Conservation (phyloP, 2,329 filamentous ascomycete genomes). For the Ophiocordyceps camponoti-saundersi region DNA sequence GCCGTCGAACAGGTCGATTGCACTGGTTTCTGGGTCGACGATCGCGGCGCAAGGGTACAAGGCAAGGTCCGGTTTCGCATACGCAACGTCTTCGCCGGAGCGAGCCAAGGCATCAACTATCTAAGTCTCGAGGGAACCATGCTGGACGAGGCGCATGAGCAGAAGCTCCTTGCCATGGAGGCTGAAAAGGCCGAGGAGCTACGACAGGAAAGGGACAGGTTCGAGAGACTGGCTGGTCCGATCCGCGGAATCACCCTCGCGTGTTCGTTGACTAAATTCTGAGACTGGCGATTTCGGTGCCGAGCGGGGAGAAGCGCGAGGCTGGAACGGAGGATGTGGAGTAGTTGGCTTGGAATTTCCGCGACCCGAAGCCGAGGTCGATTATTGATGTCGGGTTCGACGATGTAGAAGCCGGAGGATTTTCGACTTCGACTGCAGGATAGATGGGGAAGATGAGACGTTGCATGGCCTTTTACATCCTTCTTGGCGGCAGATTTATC, state of each 20-base stretch:
- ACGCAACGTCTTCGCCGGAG: slow-evolving; percentile 67
- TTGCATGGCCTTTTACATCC: no score
- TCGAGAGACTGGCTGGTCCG: no score
- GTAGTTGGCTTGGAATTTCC: not conserved
- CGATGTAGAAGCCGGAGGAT: not conserved
- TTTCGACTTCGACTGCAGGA: not conserved
- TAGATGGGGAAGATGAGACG: no score
- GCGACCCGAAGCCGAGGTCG: not conserved
- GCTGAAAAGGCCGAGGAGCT: slow-evolving; percentile 22
- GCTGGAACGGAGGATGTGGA: not conserved
- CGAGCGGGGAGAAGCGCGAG: not conserved
- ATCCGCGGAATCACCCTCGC: no score
- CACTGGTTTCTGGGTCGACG: slow-evolving; percentile 62
- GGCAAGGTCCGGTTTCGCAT: slow-evolving; percentile 63
- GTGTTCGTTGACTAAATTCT: no score
- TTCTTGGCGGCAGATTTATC: no score
- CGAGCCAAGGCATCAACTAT: slow-evolving; percentile 60
- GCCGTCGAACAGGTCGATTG: slow-evolving; percentile 34
- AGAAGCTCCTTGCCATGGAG: slow-evolving; percentile 26
- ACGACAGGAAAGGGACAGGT: slow-evolving; percentile 18
- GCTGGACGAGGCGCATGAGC: slow-evolving; percentile 51
- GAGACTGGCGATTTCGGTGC: no score
- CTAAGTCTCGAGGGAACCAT: slow-evolving; percentile 81
- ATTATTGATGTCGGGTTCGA: no score
- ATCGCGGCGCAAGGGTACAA: slow-evolving; percentile 48